Evolutionary conservation across 495 filamentous ascomycete genomes (phyloP).

Genomic region (Patellaria atrata): DNA sequence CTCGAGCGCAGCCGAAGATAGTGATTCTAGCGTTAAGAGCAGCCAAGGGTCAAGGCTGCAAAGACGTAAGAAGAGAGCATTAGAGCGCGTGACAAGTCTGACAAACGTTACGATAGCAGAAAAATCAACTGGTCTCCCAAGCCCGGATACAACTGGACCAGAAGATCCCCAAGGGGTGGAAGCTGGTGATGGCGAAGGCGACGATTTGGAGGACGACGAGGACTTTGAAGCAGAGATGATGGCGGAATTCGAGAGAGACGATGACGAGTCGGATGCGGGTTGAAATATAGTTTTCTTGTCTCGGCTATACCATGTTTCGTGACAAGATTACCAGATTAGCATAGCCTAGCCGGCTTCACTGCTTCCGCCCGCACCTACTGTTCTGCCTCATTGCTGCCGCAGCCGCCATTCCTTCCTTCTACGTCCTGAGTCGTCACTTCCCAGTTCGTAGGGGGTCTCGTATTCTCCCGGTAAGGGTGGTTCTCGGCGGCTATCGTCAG

Average conservation of each 20-base stretch:
- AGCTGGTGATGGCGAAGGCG: conserved; percentile 30
- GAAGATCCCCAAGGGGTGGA: conserved; percentile 34
- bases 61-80: conserved; percentile 29
- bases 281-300: too few relatives aligned
- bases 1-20: conserved; percentile 29
- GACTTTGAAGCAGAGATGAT: conserved; percentile 50
- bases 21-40: conserved; percentile 38
- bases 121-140: conserved; percentile 26
- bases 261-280: conserved; percentile 5
- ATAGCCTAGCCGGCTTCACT: too few relatives aligned
- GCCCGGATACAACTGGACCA: conserved; percentile 35
- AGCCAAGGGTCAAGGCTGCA: conserved; percentile 33
- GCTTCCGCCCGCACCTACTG: too few relatives aligned
- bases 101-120: conserved; percentile 23
- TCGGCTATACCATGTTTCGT: too few relatives aligned
- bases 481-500: too few relatives aligned
- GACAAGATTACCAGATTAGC: too few relatives aligned
- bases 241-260: conserved; percentile 40
- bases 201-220: conserved; percentile 10
- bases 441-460: too few relatives aligned
- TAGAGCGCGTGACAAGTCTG: conserved; percentile 29
- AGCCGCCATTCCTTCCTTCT: too few relatives aligned
- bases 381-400: too few relatives aligned
- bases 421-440: too few relatives aligned
- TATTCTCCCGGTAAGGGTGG: too few relatives aligned